Evolutionary conservation across 2,329 filamentous ascomycete genomes (phyloP), one percentile per base, ranked within the genome.

Genomic region (Colletotrichum spinosum): DNA sequence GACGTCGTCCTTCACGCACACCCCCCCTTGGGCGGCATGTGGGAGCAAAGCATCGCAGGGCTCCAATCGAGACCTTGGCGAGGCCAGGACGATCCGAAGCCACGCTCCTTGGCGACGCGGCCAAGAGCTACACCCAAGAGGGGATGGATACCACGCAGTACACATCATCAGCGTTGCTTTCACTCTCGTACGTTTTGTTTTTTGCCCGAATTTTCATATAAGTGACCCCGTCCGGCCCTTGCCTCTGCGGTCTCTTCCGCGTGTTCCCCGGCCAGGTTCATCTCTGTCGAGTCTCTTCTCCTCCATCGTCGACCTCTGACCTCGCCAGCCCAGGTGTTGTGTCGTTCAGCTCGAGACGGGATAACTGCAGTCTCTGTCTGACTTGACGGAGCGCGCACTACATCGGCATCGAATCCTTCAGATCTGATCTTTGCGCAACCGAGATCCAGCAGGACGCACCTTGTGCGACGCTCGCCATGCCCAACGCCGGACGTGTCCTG

Each of bases 401-500:
- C 42, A 13, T 44, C 13, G 6, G 13, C 17, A 17, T 17, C 17
- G 17, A 17, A 8, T 44, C 42, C 42, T 44, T 5, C 42, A 13
- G 42, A 44, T 13, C 42, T 15, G 42, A 44, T 44, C 42, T 15
- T 8, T 9, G 6, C 9, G 13, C 15, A 6, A 7, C 13, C 42
- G 13, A 7, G 42, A 44, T 15, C 15, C 42, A 15, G 42, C 13
- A 15, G 13, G 13, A 13, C 42, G 8, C 11, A n/a, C 34, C 17
- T 12, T 25, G 25, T 25, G 25, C 25, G 25, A 42, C 13, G 39
- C 34, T 25, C n/a, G 33, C 25, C 46, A 71, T 70, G 70, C 42
- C 69, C 25, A 62, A 53, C 65, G 71, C 69, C 57, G 69, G 68
- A 59, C 67, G 69, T 15, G 65, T 61, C 48, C 58, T 73, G 33